Base-by-base conservation (phyloP, 2,329 filamentous ascomycete species). In the Botrytis hyacinthi region DNA sequence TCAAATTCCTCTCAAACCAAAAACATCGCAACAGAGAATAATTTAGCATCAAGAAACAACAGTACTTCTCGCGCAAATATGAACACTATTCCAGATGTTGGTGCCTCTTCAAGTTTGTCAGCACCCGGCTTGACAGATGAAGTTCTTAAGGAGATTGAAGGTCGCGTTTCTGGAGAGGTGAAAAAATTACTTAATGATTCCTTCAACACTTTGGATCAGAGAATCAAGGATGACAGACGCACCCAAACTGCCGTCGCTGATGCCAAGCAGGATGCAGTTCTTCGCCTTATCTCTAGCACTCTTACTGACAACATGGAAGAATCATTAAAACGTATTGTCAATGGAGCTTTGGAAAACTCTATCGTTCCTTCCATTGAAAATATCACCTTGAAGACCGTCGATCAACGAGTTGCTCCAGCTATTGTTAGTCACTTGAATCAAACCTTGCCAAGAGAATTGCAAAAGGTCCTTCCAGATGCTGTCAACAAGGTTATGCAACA, bases 331-430 rank as follows among this genome's bases (percentile, higher is more conserved):
- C 76, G 87, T 48, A 88, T 90, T 48, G 84, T 92, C 66, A 89
- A 88, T 76, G 85, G 87, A 74, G 90, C 90, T 79, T 90, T 88
- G 32, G 87, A 91, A 82, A 91, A 92, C 78, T 87, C 90, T 22
- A 89, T 98, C 62, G 85, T 97, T 70, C 95, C 96, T 18, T 86
- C 90, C 46, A 85, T 98, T 73, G 88, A 90, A 59, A 87, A 90
- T 70, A 86, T 91, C 60, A 90, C 93, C 22, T 40, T 73, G 8
- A 73, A 73, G 57, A 63, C 91, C 7, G 86, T 97, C 42, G 88
- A 91, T 72, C 91, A 92, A 75, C 90, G 93, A 80, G 85, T 98
- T 37, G 87, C 89, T 73, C 86, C 88, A 76, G 89, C 90, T 75
- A 83, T 98, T 72, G 76, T 77, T 26, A 67, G 74, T 65, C 76